Evolutionary conservation across 108 stramenopile species (phyloP), one percentile per base, ranked within the genome.

Genomic region (Cyclotella baltica): DNA sequence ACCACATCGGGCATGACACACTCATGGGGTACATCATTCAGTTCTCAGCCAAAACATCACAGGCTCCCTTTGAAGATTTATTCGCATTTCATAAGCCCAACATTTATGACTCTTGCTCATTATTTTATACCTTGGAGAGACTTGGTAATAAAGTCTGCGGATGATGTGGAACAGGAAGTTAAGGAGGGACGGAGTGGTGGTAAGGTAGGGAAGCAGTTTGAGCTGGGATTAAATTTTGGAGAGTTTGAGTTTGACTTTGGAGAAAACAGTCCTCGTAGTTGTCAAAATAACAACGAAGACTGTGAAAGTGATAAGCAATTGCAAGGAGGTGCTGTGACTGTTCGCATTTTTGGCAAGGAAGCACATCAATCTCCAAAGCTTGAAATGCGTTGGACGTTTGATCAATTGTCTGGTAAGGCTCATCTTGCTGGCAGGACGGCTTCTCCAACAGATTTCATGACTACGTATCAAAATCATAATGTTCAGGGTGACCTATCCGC

Each of bases 1-100:
- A 94, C 93, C 2, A 90, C 89, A 23, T 83, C 80, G 25, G 93
- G 93, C 34, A 81, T 94, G 89, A 93, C 93, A 0, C 95, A 96
- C 66, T 87, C 91, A 0, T 94, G 92, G 95, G 87, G 88, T 19
- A 84, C 75, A 16, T 73, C 62, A 6, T 80, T 73, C 48, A 67
- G 63, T n/a, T 67, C 76, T 22, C 78, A 85, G 35, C 56, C 77
- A 13, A 78, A 78, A 48, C 43, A 70, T 73, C 67, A 81, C 64
- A 29, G 16, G n/a, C 40, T 62, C 71, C 64, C 86, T 80, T 78
- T 59, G 50, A 37, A 36, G 53, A 57, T 48, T 19, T 87, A 84
- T 19, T 50, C 79, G 27, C 75, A 83, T 34, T 68, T 83, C 23
- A 57, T 75, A 5, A 79, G 67, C 47, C 43, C 68, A 36, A 76